Evolutionary conservation across 2,329 filamentous ascomycete genomes (phyloP).

Genomic region (Reticulascus tulasneorum): DNA sequence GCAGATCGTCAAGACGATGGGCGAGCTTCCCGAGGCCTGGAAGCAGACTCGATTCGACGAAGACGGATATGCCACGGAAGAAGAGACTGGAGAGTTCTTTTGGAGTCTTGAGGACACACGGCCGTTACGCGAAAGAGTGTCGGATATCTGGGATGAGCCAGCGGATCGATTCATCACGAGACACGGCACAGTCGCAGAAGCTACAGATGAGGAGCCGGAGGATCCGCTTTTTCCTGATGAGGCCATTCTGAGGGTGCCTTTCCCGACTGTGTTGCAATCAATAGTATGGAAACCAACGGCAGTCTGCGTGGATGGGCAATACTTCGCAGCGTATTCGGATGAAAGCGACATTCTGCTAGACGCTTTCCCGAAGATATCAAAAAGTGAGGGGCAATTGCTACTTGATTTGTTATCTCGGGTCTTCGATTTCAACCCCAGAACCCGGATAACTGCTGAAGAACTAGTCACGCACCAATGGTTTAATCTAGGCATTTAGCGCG

Average conservation of each 20-base stretch:
- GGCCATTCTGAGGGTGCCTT: neutral
- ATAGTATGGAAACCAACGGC: slow-evolving; percentile 15
- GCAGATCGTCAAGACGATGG: neutral
- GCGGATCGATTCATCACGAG: neutral
- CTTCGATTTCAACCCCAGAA: slow-evolving; percentile 16
- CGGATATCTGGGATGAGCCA: neutral
- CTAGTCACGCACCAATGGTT: neutral
- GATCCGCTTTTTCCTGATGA: neutral
- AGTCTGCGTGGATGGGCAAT: slow-evolving; percentile 9
- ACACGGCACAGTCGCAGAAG: neutral
- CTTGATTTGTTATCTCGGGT: slow-evolving; percentile 17
- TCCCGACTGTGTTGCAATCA: slow-evolving; percentile 2
- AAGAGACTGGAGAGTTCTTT: neutral
- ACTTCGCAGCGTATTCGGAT: slow-evolving; percentile 11
- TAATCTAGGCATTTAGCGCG: neutral
- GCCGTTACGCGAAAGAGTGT: neutral
- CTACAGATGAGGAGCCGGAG: neutral
- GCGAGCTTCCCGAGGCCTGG: neutral
- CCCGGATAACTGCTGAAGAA: neutral
- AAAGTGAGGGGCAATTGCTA: slow-evolving; percentile 13
- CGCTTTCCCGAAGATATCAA: slow-evolving; percentile 15
- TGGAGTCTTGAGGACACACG: neutral
- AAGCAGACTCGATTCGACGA: neutral
- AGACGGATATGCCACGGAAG: neutral
- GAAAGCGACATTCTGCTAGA: slow-evolving; percentile 12